Conservation (phyloP, 371 early-diverging fungal species). For the Cladochytrium tenue region DNA sequence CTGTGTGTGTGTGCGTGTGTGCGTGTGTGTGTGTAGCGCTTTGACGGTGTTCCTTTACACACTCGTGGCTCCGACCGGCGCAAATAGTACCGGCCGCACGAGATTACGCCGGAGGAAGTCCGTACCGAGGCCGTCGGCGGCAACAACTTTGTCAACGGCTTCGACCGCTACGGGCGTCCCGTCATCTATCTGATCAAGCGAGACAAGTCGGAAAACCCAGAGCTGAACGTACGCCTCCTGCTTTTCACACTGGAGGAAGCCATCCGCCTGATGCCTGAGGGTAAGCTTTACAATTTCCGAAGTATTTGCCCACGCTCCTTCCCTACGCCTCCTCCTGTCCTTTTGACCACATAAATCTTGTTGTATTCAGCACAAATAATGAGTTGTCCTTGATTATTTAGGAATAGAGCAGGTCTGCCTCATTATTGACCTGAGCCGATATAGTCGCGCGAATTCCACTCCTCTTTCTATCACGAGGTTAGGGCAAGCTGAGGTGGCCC, state of each 20-base stretch:
- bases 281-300: background rate
- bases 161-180: constrained; percentile 14
- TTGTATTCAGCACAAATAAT: too few relatives aligned
- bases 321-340: too few relatives aligned
- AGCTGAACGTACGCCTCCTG: constrained; percentile 10
- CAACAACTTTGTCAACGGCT: constrained; percentile 14
- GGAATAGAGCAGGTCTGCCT: constrained; percentile 19
- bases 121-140: constrained; percentile 53
- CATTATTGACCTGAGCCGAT: constrained; percentile 23
- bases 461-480: constrained; percentile 23
- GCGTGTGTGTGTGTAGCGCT: constrained; percentile 63
- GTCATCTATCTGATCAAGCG: constrained; percentile 20
- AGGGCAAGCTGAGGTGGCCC: too few relatives aligned
- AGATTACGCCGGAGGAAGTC: constrained; percentile 70
- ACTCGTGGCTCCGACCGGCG: too few relatives aligned
- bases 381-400: too few relatives aligned
- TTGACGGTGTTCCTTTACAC: too few relatives aligned
- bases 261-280: constrained; percentile 23
- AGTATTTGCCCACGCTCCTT: too few relatives aligned
- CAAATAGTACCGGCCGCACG: constrained; percentile 67
- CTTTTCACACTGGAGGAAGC: constrained; percentile 21
- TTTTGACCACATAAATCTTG: too few relatives aligned
- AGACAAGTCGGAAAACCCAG: constrained; percentile 2
- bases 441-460: constrained; percentile 24
- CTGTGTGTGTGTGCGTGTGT: too few relatives aligned